Evolutionary conservation across 441 rosid species (phyloP).

Genomic region (Populus tomentosa): DNA sequence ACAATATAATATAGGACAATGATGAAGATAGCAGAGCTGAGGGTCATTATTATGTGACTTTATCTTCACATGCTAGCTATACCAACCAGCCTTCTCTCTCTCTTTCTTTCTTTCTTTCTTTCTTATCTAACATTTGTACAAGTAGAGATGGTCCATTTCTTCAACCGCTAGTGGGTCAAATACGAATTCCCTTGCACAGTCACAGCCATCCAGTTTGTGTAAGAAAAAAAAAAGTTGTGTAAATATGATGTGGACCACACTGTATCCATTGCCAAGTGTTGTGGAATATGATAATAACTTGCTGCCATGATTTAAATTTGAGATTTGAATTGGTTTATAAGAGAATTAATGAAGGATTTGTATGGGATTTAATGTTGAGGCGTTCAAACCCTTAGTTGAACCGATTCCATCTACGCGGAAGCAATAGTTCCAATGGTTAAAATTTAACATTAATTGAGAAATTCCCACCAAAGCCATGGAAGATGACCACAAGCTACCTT

Average conservation of each 20-base stretch:
- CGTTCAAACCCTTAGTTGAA: background rate
- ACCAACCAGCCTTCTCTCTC: conserved; percentile 4
- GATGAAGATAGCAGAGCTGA: conserved; percentile 54
- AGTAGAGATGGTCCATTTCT: conserved; percentile 36
- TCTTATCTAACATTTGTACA: background rate
- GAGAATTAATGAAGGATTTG: background rate
- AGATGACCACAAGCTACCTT: background rate
- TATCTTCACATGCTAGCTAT: conserved; percentile 16
- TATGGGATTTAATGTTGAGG: background rate
- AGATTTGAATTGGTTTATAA: background rate
- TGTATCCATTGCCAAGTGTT: background rate
- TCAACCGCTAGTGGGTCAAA: conserved; percentile 47
- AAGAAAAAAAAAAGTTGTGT: background rate
- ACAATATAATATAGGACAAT: conserved; percentile 27
- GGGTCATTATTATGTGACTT: conserved; percentile 15
- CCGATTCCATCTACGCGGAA: background rate
- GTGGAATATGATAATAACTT: background rate
- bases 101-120: background rate
- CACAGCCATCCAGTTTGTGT: conserved; percentile 24
- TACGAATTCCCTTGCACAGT: conserved; percentile 20
- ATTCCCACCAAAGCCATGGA: conserved; percentile 1
- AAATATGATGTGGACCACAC: conserved; percentile 12
- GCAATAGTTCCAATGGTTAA: conserved; percentile 3
- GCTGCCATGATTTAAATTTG: background rate
- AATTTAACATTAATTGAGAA: background rate